Evolutionary conservation across 2,329 filamentous ascomycete genomes (phyloP).

Genomic region (Tolypocladium nubicola): DNA sequence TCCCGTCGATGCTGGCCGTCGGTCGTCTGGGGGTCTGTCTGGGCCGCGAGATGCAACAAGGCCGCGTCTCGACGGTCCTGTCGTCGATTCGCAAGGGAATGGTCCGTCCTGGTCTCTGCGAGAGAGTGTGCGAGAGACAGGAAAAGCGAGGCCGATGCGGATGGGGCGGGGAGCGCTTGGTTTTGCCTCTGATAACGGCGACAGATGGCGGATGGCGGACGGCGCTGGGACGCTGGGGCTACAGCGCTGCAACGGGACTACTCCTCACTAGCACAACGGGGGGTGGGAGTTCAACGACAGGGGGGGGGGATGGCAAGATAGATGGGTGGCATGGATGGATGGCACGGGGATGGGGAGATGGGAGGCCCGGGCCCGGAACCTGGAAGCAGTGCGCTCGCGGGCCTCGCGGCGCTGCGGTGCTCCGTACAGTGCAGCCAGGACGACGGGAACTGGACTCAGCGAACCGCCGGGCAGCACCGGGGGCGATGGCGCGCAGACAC

Average conservation of each 20-base stretch:
- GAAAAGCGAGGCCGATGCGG: not conserved
- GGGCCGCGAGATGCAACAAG: not conserved
- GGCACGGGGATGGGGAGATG: not conserved
- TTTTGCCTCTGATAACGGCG: not conserved
- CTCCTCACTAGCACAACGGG: not conserved
- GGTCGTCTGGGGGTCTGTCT: not conserved
- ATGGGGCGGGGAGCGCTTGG: not conserved
- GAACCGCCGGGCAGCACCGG: not conserved
- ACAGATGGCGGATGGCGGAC: not conserved
- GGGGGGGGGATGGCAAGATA: not conserved
- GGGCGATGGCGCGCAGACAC: not conserved
- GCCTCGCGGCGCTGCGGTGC: not conserved
- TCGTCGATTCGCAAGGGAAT: not conserved
- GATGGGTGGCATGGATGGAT: too few relatives aligned
- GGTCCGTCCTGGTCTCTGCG: not conserved
- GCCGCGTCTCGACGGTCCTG: not conserved
- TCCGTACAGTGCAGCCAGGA: not conserved
- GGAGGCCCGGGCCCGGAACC: not conserved
- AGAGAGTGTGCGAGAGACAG: not conserved
- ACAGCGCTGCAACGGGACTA: not conserved
- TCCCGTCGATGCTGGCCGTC: not conserved
- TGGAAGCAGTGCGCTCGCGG: not conserved
- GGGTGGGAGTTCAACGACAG: not conserved
- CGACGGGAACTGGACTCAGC: not conserved
- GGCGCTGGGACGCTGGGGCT: not conserved